phyloP scores from a whole-genome alignment of 768 basidiomycete genomes.

The Tulasnella sp. region DNA sequence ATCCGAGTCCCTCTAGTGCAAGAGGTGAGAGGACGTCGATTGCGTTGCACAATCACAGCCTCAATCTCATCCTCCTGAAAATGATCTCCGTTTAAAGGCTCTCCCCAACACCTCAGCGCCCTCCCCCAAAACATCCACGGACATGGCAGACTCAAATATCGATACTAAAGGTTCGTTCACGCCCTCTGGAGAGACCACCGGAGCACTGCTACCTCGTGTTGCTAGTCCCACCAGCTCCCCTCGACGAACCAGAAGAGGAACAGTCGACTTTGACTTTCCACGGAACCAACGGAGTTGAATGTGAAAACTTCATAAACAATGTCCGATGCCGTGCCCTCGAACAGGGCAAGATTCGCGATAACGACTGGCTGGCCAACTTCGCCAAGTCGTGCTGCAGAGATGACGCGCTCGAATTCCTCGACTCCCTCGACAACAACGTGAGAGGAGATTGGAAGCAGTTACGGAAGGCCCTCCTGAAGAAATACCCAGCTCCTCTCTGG shows the following conservation, averaged over 20 bases:
- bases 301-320: background rate
- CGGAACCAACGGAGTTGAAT: constrained; percentile 1
- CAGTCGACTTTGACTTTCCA: background rate
- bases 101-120: background rate
- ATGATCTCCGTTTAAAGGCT: background rate
- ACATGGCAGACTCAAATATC: background rate
- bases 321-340: background rate
- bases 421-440: background rate
- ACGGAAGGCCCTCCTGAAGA: background rate
- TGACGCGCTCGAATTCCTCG: background rate
- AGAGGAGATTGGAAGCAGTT: background rate
- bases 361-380: background rate
- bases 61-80: background rate
- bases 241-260: background rate
- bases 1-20: background rate
- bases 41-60: constrained; percentile 1
- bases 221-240: background rate
- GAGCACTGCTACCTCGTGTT: background rate
- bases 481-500: background rate
- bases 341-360: background rate
- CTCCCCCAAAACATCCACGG: background rate
- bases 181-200: background rate
- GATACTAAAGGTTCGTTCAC: background rate
- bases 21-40: background rate
- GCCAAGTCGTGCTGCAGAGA: background rate